phyloP scores from a whole-genome alignment of 257 asterid species.

The Primulina tabacum region DNA sequence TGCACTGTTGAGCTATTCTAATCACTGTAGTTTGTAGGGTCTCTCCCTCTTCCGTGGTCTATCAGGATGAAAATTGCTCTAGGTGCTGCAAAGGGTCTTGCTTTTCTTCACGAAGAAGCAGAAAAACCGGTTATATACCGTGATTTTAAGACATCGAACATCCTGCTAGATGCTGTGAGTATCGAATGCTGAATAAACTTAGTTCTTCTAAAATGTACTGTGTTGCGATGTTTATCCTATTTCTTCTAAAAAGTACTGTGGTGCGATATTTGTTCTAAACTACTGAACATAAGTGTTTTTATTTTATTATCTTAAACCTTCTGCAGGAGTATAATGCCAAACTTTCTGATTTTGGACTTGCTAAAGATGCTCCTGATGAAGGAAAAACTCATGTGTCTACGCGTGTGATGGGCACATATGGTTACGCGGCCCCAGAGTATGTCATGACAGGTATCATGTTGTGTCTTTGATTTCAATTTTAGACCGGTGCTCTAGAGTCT shows the following conservation, averaged over 20 bases:
- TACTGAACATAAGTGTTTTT: not conserved
- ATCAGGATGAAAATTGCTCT: constrained; percentile 68
- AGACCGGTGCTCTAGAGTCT: not conserved
- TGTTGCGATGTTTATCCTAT: not conserved
- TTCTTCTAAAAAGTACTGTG: not conserved
- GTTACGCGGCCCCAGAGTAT: constrained; percentile 62
- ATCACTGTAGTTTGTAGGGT: constrained; percentile 36
- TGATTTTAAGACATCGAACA: constrained; percentile 64
- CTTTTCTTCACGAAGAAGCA: constrained; percentile 63
- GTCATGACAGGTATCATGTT: constrained; percentile 50
- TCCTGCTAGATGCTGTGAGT: constrained; percentile 57
- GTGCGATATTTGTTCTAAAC: not conserved
- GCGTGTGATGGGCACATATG: constrained; percentile 58
- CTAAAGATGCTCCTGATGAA: constrained; percentile 70
- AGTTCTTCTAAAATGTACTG: not conserved
- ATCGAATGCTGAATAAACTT: not conserved
- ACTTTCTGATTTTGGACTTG: constrained; percentile 70
- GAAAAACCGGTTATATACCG: constrained; percentile 56
- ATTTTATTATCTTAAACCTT: not conserved
- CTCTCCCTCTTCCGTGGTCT: constrained; percentile 66
- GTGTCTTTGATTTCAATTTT: not conserved
- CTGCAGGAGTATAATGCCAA: constrained; percentile 62
- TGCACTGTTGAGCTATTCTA: constrained; percentile 1
- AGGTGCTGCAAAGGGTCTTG: constrained; percentile 64
- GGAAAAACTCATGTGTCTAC: constrained; percentile 69